Evolutionary conservation across 192 early-diverging fungal genomes (phyloP).

Genomic region (Gigaspora rosea): DNA sequence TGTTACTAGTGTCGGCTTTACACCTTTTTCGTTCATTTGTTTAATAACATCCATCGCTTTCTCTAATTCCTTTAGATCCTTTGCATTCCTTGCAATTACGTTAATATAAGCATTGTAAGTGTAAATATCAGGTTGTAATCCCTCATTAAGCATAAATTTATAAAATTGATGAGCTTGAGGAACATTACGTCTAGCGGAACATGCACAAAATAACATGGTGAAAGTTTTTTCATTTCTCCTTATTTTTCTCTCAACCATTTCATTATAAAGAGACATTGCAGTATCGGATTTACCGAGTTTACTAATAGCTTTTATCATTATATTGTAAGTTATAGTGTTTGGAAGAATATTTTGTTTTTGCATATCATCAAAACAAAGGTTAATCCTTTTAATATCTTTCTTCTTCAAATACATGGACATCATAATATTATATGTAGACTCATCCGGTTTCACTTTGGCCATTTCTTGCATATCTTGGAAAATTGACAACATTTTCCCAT

Average conservation of each 20-base stretch:
- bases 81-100: not conserved
- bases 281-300: not conserved
- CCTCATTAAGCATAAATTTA: not conserved
- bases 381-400: slow-evolving; percentile 1
- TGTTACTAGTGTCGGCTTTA: slow-evolving; percentile 29
- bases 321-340: slow-evolving; percentile 31
- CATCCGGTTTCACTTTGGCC: not conserved
- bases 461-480: not conserved
- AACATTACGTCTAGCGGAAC: not conserved
- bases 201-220: slow-evolving; percentile 2
- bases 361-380: slow-evolving; percentile 29
- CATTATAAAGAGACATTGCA: not conserved
- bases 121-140: not conserved
- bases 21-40: slow-evolving; percentile 37
- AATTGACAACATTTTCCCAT: slow-evolving; percentile 1
- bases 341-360: not conserved
- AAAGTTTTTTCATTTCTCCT: slow-evolving; percentile 4
- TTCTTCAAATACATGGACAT: slow-evolving; percentile 6
- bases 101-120: slow-evolving; percentile 17
- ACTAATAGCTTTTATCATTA: slow-evolving; percentile 32
- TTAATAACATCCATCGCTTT: slow-evolving; percentile 34
- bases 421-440: slow-evolving; percentile 12
- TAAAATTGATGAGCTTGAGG: not conserved
- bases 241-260: slow-evolving; percentile 13
- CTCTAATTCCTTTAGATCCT: not conserved